Percentiles rank a stretch among this genome's conserved stretches.
phyloP scores from a whole-genome alignment of 1,284 basidiomycete genomes.

The Schizopora paradoxa region DNA sequence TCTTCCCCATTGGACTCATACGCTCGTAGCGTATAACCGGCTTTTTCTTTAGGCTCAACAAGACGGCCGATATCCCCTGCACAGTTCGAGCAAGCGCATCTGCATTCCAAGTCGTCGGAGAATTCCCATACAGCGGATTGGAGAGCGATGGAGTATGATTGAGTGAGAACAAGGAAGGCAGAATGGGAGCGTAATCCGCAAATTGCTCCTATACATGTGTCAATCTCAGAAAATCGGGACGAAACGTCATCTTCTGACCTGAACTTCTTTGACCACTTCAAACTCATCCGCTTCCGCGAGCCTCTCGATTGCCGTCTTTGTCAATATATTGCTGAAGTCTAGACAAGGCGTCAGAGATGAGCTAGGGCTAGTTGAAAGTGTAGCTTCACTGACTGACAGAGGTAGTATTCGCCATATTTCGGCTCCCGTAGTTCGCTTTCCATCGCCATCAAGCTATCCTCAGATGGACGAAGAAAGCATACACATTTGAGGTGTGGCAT shows the following conservation, averaged over 20 bases:
- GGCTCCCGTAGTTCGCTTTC: slow-evolving; percentile 84
- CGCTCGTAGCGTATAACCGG: slow-evolving; percentile 92
- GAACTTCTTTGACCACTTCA: slow-evolving; percentile 94
- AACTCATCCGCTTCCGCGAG: slow-evolving; percentile 94
- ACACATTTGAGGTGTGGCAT: slow-evolving; percentile 97
- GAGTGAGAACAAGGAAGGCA: slow-evolving; percentile 86
- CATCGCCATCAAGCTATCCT: slow-evolving; percentile 78
- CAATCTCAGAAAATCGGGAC: slow-evolving; percentile 19
- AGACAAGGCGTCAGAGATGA: slow-evolving; percentile 16
- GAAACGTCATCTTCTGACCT: slow-evolving; percentile 47
- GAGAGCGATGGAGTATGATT: slow-evolving; percentile 66
- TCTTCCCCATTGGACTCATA: slow-evolving; percentile 89
- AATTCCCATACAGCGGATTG: slow-evolving; percentile 65
- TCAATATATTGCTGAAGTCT: slow-evolving; percentile 96
- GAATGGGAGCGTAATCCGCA: slow-evolving; percentile 87
- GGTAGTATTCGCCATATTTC: slow-evolving; percentile 94
- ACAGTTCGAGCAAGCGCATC: slow-evolving; percentile 75
- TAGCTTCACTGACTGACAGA: slow-evolving; percentile 84
- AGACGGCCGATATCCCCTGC: slow-evolving; percentile 80
- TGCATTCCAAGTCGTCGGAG: slow-evolving; percentile 61
- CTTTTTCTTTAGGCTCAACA: slow-evolving; percentile 95
- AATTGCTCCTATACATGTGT: slow-evolving; percentile 76
- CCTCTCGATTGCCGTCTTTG: slow-evolving; percentile 87
- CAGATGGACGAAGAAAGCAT: slow-evolving; percentile 82
- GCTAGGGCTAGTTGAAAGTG: slow-evolving; percentile 22